phyloP scores from a whole-genome alignment of 2,329 filamentous ascomycete species.

The Paraphaeosphaeria sporulosa region DNA sequence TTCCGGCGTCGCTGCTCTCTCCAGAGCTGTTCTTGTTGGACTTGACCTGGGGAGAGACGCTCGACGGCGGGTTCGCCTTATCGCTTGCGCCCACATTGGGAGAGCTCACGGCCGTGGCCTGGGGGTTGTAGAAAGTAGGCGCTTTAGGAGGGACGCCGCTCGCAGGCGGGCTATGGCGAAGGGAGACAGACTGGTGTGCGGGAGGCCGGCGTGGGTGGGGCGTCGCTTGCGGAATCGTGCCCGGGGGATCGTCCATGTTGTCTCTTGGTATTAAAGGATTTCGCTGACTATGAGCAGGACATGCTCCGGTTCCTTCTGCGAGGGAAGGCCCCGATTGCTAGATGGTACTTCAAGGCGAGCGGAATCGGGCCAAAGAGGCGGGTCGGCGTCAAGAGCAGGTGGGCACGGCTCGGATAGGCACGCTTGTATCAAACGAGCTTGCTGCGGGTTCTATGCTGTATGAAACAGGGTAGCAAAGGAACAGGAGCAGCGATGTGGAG shows the following conservation, averaged over 20 bases:
- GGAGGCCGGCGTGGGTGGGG: constrained; percentile 52
- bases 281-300: constrained; percentile 20
- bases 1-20: constrained; percentile 60
- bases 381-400: neutral
- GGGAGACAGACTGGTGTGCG: constrained; percentile 56
- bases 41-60: constrained; percentile 42
- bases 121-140: constrained; percentile 13
- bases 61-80: constrained; percentile 52
- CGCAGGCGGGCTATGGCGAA: constrained; percentile 49
- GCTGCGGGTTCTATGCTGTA: neutral
- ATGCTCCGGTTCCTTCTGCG: constrained; percentile 26
- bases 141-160: constrained; percentile 6
- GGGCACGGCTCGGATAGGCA: neutral
- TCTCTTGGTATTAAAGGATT: constrained; percentile 5
- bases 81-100: constrained; percentile 39
- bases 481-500: neutral
- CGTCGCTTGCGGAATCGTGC: constrained; percentile 22
- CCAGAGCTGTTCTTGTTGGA: constrained; percentile 54
- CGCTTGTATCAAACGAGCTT: neutral
- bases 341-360: constrained; percentile 1
- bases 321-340: constrained; percentile 7
- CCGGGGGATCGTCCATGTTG: constrained; percentile 35
- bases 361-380: neutral
- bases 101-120: constrained; percentile 29
- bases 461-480: constrained; percentile 4